phyloP scores from a whole-genome alignment of 345 rosid genomes.

The Camelina sativa region DNA sequence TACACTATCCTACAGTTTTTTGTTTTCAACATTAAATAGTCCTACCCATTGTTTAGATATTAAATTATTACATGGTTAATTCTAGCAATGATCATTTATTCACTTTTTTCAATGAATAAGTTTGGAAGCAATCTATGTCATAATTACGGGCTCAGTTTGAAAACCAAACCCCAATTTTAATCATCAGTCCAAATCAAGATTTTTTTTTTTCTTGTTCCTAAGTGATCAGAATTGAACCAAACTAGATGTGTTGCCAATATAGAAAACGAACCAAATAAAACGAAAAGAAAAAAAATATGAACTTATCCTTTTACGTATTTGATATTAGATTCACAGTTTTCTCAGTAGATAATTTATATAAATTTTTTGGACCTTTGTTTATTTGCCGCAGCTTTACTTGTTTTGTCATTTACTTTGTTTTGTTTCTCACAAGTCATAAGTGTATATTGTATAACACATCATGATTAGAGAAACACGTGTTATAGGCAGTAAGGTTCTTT shows the following conservation, averaged over 20 bases:
- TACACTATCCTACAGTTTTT: background rate
- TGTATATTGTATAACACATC: background rate
- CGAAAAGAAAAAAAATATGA: background rate
- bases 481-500: conserved; percentile 1
- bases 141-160: background rate
- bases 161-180: background rate
- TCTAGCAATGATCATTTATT: background rate
- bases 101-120: no score
- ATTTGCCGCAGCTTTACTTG: background rate
- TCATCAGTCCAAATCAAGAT: background rate
- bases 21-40: background rate
- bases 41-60: background rate
- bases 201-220: background rate
- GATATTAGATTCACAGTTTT: background rate
- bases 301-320: background rate
- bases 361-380: background rate
- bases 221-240: background rate
- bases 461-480: conserved; percentile 29
- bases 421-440: no score
- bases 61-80: background rate
- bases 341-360: background rate
- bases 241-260: background rate
- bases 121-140: background rate
- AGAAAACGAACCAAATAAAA: background rate
- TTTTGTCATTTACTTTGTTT: background rate